Conservation (phyloP, 2,329 filamentous ascomycete genomes). For the Colletotrichum melonis region DNA sequence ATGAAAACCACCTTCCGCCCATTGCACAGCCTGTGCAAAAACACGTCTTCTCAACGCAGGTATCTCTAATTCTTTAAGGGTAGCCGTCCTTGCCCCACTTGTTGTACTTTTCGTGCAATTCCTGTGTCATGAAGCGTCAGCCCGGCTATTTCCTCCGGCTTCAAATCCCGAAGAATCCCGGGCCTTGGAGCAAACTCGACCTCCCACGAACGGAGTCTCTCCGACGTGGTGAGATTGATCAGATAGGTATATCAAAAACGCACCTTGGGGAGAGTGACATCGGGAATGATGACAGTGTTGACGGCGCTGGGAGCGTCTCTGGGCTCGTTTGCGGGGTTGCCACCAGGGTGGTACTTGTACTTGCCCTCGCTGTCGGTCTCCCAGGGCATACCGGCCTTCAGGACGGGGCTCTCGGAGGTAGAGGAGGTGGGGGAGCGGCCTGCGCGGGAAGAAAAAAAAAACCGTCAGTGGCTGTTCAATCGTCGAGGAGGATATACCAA, state of each 20-base stretch:
- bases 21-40: constrained; percentile 15
- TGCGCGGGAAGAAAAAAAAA: constrained; percentile 45
- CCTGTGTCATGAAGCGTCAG: constrained; percentile 58
- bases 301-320: constrained; percentile 94
- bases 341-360: constrained; percentile 86
- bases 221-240: not conserved
- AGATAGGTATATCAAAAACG: constrained; percentile 39
- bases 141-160: not conserved
- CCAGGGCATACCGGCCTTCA: constrained; percentile 90
- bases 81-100: constrained; percentile 99
- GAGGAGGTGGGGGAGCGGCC: constrained; percentile 87
- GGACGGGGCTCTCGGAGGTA: constrained; percentile 83
- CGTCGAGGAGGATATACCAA: constrained; percentile 36
- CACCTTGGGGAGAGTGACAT: constrained; percentile 93
- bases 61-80: constrained; percentile 54
- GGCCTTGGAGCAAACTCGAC: not conserved
- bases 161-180: not conserved
- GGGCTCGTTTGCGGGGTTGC: constrained; percentile 78
- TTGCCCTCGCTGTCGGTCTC: constrained; percentile 73
- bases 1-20: constrained; percentile 25
- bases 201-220: not conserved
- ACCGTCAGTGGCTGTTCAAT: not conserved
- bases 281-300: constrained; percentile 93
- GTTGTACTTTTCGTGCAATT: constrained; percentile 97
- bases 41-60: constrained; percentile 17